Base-by-base conservation (phyloP, 768 basidiomycete genomes). In the Trametes maxima region DNA sequence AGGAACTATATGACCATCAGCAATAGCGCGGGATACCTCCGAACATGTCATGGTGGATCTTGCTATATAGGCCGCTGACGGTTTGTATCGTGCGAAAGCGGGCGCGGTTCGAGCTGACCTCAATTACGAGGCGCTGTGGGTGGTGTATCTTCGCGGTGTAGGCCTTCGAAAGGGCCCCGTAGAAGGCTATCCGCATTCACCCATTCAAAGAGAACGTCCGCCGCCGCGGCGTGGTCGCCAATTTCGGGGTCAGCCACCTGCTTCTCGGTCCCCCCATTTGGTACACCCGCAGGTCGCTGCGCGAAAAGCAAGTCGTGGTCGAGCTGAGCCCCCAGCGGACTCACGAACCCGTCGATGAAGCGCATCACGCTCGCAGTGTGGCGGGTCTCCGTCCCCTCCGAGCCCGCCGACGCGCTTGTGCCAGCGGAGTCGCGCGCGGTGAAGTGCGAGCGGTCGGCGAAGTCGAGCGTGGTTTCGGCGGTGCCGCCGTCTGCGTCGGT, bases 201-300 rank as follows among this genome's bases (percentile, higher is more conserved):
- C 28, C 28, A 33, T 33, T 33, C 28, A 8, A 33, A 3, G 28
- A 33, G 28, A 33, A 33, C 28, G 28, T 33, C 28, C 28, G 28
- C 8, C 28, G 28, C 8, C 4, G 28, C 28, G 8, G 28, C 8
- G 28, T 33, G 4, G 3, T 33, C 28, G 28, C 77, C 72, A 13
- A 61, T 44, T 13, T 40, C 39, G 5, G 4, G 4, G 17, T n/a
- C 17, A 13, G 12, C 39, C 39, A 11, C 17, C 39, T 40, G 39
- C 24, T 16, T 24, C 7, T 3, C 10, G 5, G 2, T 22, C 25
- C 12, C 46, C 46, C 2, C n/a, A 11, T 12, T 13, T 16, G 12
- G 22, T 11, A 21, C 46, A 11, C 14, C n/a, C n/a, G n/a, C 19
- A 40, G 50, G 2, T 4, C 8, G 16, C 36, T 22, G 21, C 36